These are phyloP conservation scores for Arachnopeziza araneosa DNA, from an alignment of 2,329 filamentous ascomycete genomes.

Conservation along the genomic window DNA sequence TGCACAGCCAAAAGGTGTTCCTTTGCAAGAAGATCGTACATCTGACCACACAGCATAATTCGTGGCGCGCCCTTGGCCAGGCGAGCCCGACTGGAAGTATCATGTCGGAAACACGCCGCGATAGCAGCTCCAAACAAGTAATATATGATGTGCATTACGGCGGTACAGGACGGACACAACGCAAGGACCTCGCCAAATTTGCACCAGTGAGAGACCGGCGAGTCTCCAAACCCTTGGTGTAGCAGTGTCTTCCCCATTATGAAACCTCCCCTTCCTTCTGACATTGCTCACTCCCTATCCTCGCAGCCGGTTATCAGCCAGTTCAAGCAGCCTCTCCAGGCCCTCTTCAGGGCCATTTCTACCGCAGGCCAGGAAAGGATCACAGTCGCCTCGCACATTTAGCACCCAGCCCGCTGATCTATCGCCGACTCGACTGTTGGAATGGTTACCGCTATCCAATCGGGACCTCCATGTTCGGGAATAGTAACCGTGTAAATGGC, in stretches of 20 bases:
- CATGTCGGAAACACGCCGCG: neutral
- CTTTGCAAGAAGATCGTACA: constrained; percentile 5
- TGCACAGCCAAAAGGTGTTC: constrained; percentile 3
- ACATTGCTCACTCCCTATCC: constrained; percentile 17
- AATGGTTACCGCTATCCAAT: neutral
- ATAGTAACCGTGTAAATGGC: neutral
- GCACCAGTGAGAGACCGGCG: constrained; percentile 3
- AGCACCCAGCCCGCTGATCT: constrained; percentile 14
- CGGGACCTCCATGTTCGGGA: too few species aligned
- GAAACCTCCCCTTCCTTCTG: constrained; percentile 14
- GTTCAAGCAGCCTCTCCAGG: constrained; percentile 16
- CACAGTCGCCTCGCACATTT: neutral
- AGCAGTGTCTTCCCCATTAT: constrained; percentile 12
- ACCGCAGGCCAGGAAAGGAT: constrained; percentile 1
- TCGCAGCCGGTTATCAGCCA: constrained; percentile 19
- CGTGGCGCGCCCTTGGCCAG: neutral
- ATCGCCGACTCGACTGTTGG: neutral
- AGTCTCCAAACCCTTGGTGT: constrained; percentile 8
- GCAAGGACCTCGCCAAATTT: constrained; percentile 11
- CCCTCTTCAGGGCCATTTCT: constrained; percentile 19
- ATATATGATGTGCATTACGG: constrained; percentile 21
- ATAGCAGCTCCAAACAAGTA: constrained; percentile 8
- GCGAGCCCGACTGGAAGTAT: neutral
- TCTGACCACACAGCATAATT: neutral
- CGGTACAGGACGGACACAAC: constrained; percentile 7